A percentile compares a stretch with the other conserved stretches of the same genome.
These are phyloP conservation scores for Wickerhamiella alocasiicola DNA, from an alignment of 805 yeast genomes.

Conservation along the genomic window DNA sequence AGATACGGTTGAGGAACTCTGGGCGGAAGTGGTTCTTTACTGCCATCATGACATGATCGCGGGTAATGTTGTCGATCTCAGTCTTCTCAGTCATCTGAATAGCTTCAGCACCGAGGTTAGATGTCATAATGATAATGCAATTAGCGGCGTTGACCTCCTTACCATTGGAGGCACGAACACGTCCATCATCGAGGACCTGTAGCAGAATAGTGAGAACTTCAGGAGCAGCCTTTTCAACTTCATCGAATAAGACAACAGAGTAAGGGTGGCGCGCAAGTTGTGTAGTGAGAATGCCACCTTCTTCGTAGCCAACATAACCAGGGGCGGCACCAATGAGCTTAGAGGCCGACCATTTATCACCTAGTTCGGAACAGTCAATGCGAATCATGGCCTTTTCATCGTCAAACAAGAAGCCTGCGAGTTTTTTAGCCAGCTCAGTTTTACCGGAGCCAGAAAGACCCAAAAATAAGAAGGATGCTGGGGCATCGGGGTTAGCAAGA, in stretches of 20 bases:
- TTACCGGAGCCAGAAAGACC: slow-evolving; percentile 98
- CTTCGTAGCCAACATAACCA: slow-evolving; percentile 93
- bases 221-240: slow-evolving; percentile 97
- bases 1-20: slow-evolving; percentile 90
- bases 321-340: slow-evolving; percentile 95
- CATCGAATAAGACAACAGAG: slow-evolving; percentile 87
- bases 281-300: slow-evolving; percentile 93
- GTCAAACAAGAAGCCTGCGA: slow-evolving; percentile 90
- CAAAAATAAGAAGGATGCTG: slow-evolving; percentile 86
- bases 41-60: slow-evolving; percentile 66
- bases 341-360: slow-evolving; percentile 91
- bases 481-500: slow-evolving; percentile 89
- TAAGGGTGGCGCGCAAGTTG: slow-evolving; percentile 85
- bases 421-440: slow-evolving; percentile 92
- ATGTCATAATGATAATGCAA: slow-evolving; percentile 88
- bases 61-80: slow-evolving; percentile 49
- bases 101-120: slow-evolving; percentile 90
- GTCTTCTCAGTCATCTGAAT: slow-evolving; percentile 56
- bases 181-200: slow-evolving; percentile 92
- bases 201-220: slow-evolving; percentile 86
- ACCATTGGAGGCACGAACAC: slow-evolving; percentile 89
- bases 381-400: slow-evolving; percentile 96
- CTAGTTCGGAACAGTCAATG: slow-evolving; percentile 92
- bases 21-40: slow-evolving; percentile 91
- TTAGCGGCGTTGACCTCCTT: slow-evolving; percentile 88